Evolutionary conservation across 306 rosid genomes (phyloP), one percentile per base, ranked within the genome.

Genomic region (Acacia confusa): DNA sequence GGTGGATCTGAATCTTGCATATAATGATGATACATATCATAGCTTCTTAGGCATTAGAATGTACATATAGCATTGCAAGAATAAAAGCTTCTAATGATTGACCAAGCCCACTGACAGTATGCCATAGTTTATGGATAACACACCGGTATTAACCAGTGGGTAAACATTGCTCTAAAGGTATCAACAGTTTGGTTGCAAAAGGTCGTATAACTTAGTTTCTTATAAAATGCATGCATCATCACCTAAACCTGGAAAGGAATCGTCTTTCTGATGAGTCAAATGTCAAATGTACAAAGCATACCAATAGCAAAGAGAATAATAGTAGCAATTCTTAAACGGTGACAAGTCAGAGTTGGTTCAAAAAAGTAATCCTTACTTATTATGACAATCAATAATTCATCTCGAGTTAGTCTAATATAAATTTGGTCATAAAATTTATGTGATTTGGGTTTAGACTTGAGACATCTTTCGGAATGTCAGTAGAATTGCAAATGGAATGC

Each of bases 11-110:
- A 25, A 36, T 75, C 45, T 53, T 82, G 73, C 70, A 47, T 19
- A 61, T 76, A 50, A 44, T 70, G 72, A 75, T 41, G 81, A 61
- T 41, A 27, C 70, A 50, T 68, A 22, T 60, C 64, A 47, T 58
- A 6, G 40, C 24, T 13, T 50, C 48, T 67, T 25, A 58, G 32
- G 61, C 43, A 30, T 74, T 36, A 45, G 22, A 40, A 43, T 32
- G 71, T 32, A 16, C 74, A 22, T 5, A 24, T 5, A 22, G 3
- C 50, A 75, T 1, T 41, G 28, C 50, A 53, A 74, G n/a, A 67
- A 17, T 45, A 17, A 30, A 73, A 8, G 60, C 19, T 53, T 32
- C 40, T 13, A 60, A 50, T 64, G 34, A 40, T 57, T 57, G 34
- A 36, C 76, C 82, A 17, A 22, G 30, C 40, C 69, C 69, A 28